These are phyloP conservation scores for Mortierella sp. DNA, from an alignment of 371 early-diverging fungal species.

Conservation along the genomic window DNA sequence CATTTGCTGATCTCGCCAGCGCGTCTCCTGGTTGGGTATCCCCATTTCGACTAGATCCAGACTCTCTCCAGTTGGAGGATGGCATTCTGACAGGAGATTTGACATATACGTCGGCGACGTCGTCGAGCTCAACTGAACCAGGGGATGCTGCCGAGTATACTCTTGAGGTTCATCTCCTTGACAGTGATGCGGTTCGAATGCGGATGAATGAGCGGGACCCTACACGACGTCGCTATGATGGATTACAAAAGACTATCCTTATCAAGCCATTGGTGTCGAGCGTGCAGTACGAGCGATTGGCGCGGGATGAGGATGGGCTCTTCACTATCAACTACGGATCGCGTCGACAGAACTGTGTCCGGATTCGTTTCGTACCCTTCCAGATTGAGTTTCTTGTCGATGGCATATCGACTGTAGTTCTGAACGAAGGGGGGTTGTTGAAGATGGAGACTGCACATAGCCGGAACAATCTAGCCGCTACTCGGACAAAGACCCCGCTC, in stretches of 20 bases:
- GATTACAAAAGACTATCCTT: slow-evolving; percentile 73
- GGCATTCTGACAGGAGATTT: slow-evolving; percentile 72
- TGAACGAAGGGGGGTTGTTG: slow-evolving; percentile 91
- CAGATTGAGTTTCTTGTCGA: slow-evolving; percentile 76
- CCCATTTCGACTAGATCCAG: slow-evolving; percentile 74
- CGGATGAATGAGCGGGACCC: slow-evolving; percentile 79
- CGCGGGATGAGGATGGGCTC: slow-evolving; percentile 28
- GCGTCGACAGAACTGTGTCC: slow-evolving; percentile 54
- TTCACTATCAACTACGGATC: slow-evolving; percentile 46
- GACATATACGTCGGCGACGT: slow-evolving; percentile 64
- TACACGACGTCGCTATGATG: slow-evolving; percentile 79
- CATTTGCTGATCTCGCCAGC: slow-evolving; percentile 79
- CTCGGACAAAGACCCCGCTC: slow-evolving; percentile 16
- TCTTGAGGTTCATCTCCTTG: slow-evolving; percentile 66
- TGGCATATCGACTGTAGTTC: slow-evolving; percentile 70
- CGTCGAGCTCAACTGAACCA: slow-evolving; percentile 31
- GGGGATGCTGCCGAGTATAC: slow-evolving; percentile 43
- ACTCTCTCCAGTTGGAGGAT: slow-evolving; percentile 54
- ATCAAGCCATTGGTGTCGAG: slow-evolving; percentile 58
- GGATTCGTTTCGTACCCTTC: slow-evolving; percentile 73
- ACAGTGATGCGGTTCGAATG: slow-evolving; percentile 77
- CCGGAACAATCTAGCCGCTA: slow-evolving; percentile 60
- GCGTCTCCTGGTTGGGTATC: slow-evolving; percentile 59
- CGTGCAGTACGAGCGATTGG: slow-evolving; percentile 49
- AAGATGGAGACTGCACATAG: slow-evolving; percentile 86